Conservation (phyloP, 352 stramenopile genomes). For the Proteromonas lacertae region DNA sequence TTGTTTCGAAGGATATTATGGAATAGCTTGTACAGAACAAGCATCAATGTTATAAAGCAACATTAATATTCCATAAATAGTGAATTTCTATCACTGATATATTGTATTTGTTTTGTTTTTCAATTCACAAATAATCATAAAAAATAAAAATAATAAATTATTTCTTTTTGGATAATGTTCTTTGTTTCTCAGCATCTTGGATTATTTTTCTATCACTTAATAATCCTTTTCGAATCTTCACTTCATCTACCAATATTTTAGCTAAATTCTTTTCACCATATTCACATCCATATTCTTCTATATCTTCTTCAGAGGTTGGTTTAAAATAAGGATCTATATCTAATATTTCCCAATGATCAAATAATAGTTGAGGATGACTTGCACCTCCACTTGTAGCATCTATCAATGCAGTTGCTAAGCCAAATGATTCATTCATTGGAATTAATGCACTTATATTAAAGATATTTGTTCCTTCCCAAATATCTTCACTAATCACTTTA, state of each 20-base stretch:
- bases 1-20: too few species aligned
- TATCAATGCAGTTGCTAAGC: slow-evolving; percentile 48
- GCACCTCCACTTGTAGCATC: slow-evolving; percentile 62
- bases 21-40: too few species aligned
- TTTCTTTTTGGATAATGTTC: too few species aligned
- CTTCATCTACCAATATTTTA: slow-evolving; percentile 39
- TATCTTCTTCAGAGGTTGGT: slow-evolving; percentile 50
- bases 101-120: too few species aligned
- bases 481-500: slow-evolving; percentile 15
- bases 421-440: slow-evolving; percentile 43
- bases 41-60: too few species aligned
- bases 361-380: slow-evolving; percentile 60
- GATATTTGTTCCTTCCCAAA: slow-evolving; percentile 27
- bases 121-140: too few species aligned
- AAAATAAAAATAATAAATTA: too few species aligned
- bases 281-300: slow-evolving; percentile 55
- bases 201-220: too few species aligned
- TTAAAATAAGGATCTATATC: slow-evolving; percentile 62
- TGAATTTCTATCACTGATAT: too few species aligned
- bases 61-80: too few species aligned
- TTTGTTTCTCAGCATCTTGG: too few species aligned
- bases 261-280: slow-evolving; percentile 26
- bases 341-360: slow-evolving; percentile 55
- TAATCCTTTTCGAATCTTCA: slow-evolving; percentile 58
- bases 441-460: slow-evolving; percentile 52